phyloP scores from a whole-genome alignment of 2,329 filamentous ascomycete species.

The Aspergillus aculeatus region DNA sequence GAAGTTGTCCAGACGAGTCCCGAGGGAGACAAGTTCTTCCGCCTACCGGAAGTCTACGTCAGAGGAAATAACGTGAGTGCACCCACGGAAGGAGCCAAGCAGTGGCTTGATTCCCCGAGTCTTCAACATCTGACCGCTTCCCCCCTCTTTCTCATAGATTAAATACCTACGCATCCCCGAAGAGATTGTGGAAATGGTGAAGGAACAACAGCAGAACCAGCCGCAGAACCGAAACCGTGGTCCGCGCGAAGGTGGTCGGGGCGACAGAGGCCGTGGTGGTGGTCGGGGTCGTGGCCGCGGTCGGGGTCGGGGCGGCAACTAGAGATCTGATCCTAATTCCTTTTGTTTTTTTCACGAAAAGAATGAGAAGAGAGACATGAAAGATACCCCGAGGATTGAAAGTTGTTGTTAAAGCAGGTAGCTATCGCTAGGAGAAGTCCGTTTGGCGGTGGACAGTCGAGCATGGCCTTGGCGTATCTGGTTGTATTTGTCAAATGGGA shows the following conservation, averaged over 20 bases:
- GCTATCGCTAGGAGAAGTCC: constrained; percentile 28
- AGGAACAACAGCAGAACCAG: constrained; percentile 82
- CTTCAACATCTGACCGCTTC: neutral
- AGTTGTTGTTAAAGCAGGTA: constrained; percentile 20
- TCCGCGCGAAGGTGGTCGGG: constrained; percentile 36
- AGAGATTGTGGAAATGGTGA: constrained; percentile 91
- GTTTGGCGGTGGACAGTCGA: constrained; percentile 31
- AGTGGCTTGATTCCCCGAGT: neutral
- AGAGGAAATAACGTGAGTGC: constrained; percentile 88
- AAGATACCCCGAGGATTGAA: constrained; percentile 36
- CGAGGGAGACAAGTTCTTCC: constrained; percentile 90
- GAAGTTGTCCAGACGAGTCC: constrained; percentile 96
- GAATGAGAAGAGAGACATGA: constrained; percentile 20
- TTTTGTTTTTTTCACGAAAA: neutral
- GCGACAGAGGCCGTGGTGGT: constrained; percentile 43
- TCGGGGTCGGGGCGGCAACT: constrained; percentile 40
- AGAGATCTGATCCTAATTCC: constrained; percentile 11
- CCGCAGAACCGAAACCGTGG: constrained; percentile 43
- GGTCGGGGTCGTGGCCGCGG: constrained; percentile 47
- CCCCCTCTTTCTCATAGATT: constrained; percentile 60
- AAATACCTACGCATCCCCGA: constrained; percentile 97
- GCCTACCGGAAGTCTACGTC: constrained; percentile 90
- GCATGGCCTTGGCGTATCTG: constrained; percentile 43
- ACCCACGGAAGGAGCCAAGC: neutral
- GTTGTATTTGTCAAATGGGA: constrained; percentile 34